A percentile compares a stretch with the other conserved stretches of the same genome.
Conservation (phyloP, 352 stramenopile genomes). For the Phytophthora ohioensis region DNA sequence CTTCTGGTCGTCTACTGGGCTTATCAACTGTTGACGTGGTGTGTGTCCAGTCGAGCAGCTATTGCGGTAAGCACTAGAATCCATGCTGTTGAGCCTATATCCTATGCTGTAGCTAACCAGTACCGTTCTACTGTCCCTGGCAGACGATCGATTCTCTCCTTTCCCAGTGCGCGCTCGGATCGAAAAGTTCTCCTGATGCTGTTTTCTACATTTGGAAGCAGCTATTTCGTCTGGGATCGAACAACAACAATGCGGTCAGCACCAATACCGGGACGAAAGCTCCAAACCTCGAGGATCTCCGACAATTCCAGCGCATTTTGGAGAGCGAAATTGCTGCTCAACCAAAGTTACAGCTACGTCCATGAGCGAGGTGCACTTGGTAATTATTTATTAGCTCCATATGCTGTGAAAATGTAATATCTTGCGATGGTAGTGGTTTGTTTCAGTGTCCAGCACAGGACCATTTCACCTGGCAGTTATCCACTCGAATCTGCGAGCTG, state of each 20-base stretch:
- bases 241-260: neutral
- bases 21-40: constrained; percentile 75
- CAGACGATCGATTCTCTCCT: constrained; percentile 77
- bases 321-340: constrained; percentile 63
- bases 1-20: constrained; percentile 73
- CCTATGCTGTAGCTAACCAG: constrained; percentile 1
- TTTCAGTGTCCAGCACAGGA: constrained; percentile 69
- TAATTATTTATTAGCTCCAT: constrained; percentile 35
- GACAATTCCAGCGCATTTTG: constrained; percentile 48
- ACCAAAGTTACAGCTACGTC: constrained; percentile 59
- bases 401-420: constrained; percentile 18
- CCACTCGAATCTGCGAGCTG: constrained; percentile 52
- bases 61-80: constrained; percentile 51
- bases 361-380: constrained; percentile 32
- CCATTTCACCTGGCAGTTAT: constrained; percentile 75
- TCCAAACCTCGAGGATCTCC: constrained; percentile 29
- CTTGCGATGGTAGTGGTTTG: neutral
- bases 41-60: constrained; percentile 60
- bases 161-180: constrained; percentile 63
- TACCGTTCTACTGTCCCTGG: constrained; percentile 3
- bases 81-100: neutral
- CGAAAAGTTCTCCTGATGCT: constrained; percentile 57
- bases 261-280: constrained; percentile 18
- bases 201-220: constrained; percentile 68
- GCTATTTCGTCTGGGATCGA: constrained; percentile 58